Evolutionary conservation across 73 alveolate genomes (phyloP), one percentile per base, ranked within the genome.

Genomic region (Paramecium octaurelia): DNA sequence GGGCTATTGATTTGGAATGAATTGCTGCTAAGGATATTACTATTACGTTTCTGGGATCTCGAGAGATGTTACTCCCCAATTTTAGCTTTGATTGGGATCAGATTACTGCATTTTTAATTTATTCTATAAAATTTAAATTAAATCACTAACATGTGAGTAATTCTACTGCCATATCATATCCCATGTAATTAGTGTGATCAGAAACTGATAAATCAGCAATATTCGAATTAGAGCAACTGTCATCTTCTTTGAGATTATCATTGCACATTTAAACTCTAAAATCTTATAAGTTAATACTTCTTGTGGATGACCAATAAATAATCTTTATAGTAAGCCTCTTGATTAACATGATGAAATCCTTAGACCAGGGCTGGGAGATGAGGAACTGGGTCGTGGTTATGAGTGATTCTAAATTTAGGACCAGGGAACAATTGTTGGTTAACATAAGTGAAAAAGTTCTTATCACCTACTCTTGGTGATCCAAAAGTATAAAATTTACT

Each of bases 401-500:
- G 94, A 27, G 88, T 89, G 7, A 89, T 69, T 71, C 94, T 89
- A 36, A 24, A 89, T 50, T 70, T 70, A 36, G 86, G 88, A 8
- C 76, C 75, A 7, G 86, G 46, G 10, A 60, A 64, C 42, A 77
- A 23, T 87, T 64, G 38, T 64, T 77, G 24, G 12, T 64, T 64
- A 20, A 64, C 84, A 64, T 64, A 89, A 24, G 76, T 31, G n/a
- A 83, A 77, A 48, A 89, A 89, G 24, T 69, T 31, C 58, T 77
- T 18, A 48, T 92, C 87, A 5, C 95, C 95, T 27, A 84, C 92
- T 76, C 95, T 76, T 7, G 95, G 95, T 4, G 92, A 83, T 9
- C 95, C 95, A 54, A 75, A 92, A 59, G 92, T 92, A 50, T 92
- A 92, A 71, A 92, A 75, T 29, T 92, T 50, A 36, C 64, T 83